Percentiles rank a stretch among this genome's conserved stretches.
Conservation (phyloP, 805 yeast species). For the Lipomyces spencermartinsiae region DNA sequence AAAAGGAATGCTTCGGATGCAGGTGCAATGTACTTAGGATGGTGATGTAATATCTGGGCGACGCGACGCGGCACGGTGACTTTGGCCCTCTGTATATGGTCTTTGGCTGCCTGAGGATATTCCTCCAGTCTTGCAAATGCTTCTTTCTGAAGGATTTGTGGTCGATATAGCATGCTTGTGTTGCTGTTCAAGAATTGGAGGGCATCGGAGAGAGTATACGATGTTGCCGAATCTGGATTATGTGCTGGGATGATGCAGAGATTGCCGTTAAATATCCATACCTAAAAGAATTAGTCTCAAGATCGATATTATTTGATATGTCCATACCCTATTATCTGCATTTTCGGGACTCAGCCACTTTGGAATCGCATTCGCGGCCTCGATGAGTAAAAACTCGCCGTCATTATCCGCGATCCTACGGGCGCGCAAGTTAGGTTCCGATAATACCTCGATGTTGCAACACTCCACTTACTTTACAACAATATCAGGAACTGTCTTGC, state of each 20-base stretch:
- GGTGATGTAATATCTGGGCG: constrained; percentile 38
- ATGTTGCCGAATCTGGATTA: constrained; percentile 1
- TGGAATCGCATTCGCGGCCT: constrained; percentile 56
- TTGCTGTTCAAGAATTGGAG: constrained; percentile 13
- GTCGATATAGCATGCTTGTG: constrained; percentile 3
- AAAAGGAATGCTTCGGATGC: constrained; percentile 39
- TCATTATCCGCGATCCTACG: constrained; percentile 54
- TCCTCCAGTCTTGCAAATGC: constrained; percentile 26
- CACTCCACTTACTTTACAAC: constrained; percentile 34
- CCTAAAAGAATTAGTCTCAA: constrained; percentile 52
- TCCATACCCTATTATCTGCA: constrained; percentile 54
- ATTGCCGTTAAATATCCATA: constrained; percentile 41
- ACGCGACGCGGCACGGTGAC: constrained; percentile 39
- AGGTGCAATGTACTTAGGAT: constrained; percentile 38
- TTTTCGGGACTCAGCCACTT: constrained; percentile 55
- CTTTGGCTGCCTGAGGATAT: constrained; percentile 35
- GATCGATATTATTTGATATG: constrained; percentile 47
- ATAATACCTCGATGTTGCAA: not conserved
- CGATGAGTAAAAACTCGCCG: constrained; percentile 62
- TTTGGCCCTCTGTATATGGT: constrained; percentile 36
- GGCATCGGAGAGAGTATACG: constrained; percentile 23
- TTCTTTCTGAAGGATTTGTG: constrained; percentile 20
- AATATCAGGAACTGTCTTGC: constrained; percentile 28
- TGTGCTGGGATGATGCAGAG: constrained; percentile 35
- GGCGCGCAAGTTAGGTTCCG: not conserved